A percentile compares a stretch with the other conserved stretches of the same genome.
phyloP scores from a whole-genome alignment of 768 basidiomycete genomes.

The Coprinellus micaceus region DNA sequence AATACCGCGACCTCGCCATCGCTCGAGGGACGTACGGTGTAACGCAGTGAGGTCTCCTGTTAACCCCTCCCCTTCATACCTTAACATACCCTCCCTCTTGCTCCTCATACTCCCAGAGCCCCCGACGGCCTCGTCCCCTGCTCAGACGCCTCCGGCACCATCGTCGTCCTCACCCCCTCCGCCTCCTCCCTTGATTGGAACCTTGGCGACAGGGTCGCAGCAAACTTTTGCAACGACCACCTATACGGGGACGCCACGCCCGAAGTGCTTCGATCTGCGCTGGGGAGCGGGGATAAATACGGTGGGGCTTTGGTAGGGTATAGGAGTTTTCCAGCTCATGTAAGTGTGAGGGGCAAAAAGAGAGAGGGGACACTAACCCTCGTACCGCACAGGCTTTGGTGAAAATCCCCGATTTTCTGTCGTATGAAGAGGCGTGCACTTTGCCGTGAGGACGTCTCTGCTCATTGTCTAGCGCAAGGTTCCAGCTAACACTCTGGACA shows the following conservation, averaged over 20 bases:
- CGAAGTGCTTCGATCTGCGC: constrained; percentile 28
- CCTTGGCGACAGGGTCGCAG: constrained; percentile 52
- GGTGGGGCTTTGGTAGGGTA: constrained; percentile 52
- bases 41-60: constrained; percentile 18
- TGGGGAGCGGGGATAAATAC: constrained; percentile 42
- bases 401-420: constrained; percentile 52
- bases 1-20: constrained; percentile 51
- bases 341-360: background rate
- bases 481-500: constrained; percentile 14
- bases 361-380: background rate
- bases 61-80: background rate
- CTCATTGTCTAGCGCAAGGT: background rate
- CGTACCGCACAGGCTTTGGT: constrained; percentile 54
- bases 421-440: constrained; percentile 62
- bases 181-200: constrained; percentile 47
- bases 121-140: constrained; percentile 30
- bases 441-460: constrained; percentile 40
- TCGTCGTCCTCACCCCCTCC: constrained; percentile 42
- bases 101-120: constrained; percentile 3
- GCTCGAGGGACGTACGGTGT: constrained; percentile 37
- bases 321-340: constrained; percentile 33
- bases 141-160: constrained; percentile 56
- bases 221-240: constrained; percentile 50
- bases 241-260: constrained; percentile 40
- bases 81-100: background rate